Evolutionary conservation across 768 basidiomycete species (phyloP), one percentile per base, ranked within the genome.

Genomic region (Auriculariales sp.): DNA sequence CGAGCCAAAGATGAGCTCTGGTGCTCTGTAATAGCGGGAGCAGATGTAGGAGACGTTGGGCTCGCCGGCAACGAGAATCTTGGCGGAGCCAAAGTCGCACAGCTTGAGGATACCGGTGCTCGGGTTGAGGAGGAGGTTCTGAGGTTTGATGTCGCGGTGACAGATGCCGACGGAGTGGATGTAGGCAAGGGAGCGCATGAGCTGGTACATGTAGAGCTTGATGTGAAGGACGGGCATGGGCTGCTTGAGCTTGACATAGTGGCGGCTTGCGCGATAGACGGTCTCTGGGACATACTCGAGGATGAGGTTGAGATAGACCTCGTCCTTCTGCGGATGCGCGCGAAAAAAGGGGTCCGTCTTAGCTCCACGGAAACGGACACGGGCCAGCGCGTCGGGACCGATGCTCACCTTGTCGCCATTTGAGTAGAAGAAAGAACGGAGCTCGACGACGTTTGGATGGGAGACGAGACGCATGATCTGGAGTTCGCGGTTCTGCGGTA

Each of bases 11-110:
- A 99, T 99, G 62, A 99, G 80, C 69, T 99, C 95, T 11, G 95
- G 95, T 49, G 95, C 95, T 54, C 95, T 82, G 71, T 99, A 99
- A 72, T 99, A 99, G 66, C 95, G 77, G 55, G 95, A 99, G 71
- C 95, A 99, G 64, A 99, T 99, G 68, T 99, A 99, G 67, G 87
- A 91, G 66, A 99, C 95, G 66, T 99, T 99, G 49, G 95, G 95
- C 63, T 99, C 95, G 49, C 94, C 94, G 6, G 91, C 83, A 33
- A 98, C 85, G 46, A 99, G 76, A 58, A 99, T 99, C 74, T 99
- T 99, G 53, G 95, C 95, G 24, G 90, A 93, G 42, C 95, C 95
- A 69, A 99, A 99, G 69, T 99, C 95, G 68, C 95, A 98, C 28
- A 99, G 74, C 70, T 98, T 99, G 57, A 99, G 78, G 28, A 99